Conservation (phyloP, 306 rosid species). For the Notholithocarpus densiflorus region DNA sequence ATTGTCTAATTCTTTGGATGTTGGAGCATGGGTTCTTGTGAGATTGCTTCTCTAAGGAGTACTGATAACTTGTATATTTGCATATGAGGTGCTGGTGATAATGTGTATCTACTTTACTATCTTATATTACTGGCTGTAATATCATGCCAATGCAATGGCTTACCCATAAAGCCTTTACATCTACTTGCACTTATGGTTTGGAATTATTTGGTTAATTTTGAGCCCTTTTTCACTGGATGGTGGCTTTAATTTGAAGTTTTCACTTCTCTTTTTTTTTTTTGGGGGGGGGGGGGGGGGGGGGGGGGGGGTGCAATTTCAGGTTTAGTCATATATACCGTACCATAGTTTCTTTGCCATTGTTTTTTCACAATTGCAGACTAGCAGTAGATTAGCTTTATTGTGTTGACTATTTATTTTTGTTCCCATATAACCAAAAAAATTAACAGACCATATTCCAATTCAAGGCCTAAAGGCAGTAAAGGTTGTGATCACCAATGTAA, state of each 20-base stretch:
- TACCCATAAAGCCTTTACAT: neutral
- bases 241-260: neutral
- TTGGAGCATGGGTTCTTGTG: conserved; percentile 20
- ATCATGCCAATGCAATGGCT: neutral
- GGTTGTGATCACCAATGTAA: no score
- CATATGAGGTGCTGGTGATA: conserved; percentile 18
- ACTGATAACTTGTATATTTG: conserved; percentile 15
- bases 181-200: neutral
- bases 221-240: neutral
- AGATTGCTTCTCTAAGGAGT: neutral
- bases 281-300: no score
- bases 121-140: conserved; percentile 1
- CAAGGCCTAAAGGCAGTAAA: no score
- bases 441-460: no score
- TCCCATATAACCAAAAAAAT: no score
- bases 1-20: conserved; percentile 14
- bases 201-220: neutral
- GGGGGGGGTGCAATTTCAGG: neutral
- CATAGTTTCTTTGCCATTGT: neutral
- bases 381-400: no score
- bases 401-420: no score
- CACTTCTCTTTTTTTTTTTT: neutral
- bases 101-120: neutral
- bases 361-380: no score
- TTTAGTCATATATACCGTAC: neutral